Conservation (phyloP, 2,329 filamentous ascomycete genomes). For the Dactylellina sp. region DNA sequence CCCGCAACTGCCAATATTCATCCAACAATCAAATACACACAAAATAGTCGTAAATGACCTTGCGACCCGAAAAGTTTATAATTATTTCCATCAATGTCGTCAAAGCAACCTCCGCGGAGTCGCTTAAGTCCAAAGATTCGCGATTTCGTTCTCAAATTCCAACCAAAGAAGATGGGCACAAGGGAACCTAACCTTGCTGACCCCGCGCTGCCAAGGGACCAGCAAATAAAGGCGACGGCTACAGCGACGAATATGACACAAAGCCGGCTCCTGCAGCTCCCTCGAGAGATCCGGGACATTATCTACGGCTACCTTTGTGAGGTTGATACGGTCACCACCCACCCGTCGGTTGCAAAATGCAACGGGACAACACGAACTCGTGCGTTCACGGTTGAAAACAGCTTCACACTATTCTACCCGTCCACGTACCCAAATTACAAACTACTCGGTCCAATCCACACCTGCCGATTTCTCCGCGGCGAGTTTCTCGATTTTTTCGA, state of each 20-base stretch:
- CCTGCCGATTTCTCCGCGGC: constrained; percentile 11
- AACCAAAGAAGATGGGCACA: too few species aligned
- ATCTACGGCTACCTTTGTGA: constrained; percentile 14
- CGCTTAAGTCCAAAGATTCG: too few species aligned
- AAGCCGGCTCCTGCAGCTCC: constrained; percentile 13
- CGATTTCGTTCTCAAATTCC: too few species aligned
- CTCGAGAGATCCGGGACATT: constrained; percentile 8
- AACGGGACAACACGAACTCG: constrained; percentile 13
- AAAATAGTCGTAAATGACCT: too few species aligned
- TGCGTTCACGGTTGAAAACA: background rate
- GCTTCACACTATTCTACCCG: background rate
- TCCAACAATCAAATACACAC: too few species aligned
- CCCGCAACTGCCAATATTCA: too few species aligned
- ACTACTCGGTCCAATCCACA: constrained; percentile 11
- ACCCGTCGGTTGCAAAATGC: constrained; percentile 12
- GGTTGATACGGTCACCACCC: background rate
- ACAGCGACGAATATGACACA: background rate
- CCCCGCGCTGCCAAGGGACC: too few species aligned
- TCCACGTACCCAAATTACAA: constrained; percentile 4
- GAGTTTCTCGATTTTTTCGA: constrained; percentile 8
- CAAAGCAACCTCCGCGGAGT: too few species aligned
- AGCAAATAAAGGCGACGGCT: background rate
- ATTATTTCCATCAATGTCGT: too few species aligned
- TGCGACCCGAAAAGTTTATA: too few species aligned
- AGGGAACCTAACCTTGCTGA: too few species aligned